Evolutionary conservation across 2,329 filamentous ascomycete species (phyloP).

Genomic region (Cordyceps pruinosa): DNA sequence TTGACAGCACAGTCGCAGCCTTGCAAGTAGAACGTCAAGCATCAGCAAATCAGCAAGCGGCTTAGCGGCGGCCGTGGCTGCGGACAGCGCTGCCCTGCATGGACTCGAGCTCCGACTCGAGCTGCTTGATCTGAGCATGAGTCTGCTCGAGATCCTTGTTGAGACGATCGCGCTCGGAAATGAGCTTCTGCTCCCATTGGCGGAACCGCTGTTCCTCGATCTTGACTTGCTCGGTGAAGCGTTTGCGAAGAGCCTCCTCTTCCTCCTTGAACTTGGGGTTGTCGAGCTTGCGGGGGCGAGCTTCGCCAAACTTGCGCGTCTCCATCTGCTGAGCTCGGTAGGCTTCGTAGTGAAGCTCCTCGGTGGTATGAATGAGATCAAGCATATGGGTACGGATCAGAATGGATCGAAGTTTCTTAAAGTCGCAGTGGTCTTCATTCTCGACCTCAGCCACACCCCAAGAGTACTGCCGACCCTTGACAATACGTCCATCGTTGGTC

Average conservation of each 20-base stretch:
- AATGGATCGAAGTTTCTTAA: conserved; percentile 99
- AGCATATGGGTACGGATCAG: conserved; percentile 99
- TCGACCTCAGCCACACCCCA: conserved; percentile 99
- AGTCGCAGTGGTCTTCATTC: conserved; percentile 99
- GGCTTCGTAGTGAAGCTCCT: conserved; percentile 98
- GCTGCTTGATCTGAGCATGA: conserved; percentile 86
- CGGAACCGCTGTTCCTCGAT: conserved; percentile 98
- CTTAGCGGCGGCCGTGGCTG: conserved; percentile 86
- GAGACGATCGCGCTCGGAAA: conserved; percentile 93
- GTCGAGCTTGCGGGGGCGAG: conserved; percentile 92
- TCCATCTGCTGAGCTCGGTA: conserved; percentile 99
- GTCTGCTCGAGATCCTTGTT: conserved; percentile 99
- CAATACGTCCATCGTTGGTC: conserved; percentile 88
- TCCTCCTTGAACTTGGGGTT: conserved; percentile 99
- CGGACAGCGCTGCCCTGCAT: conserved; percentile 88
- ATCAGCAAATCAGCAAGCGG: neutral
- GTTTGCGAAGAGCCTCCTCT: conserved; percentile 95
- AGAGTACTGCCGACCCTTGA: conserved; percentile 97
- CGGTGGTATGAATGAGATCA: conserved; percentile 98
- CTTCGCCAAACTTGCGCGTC: conserved; percentile 98
- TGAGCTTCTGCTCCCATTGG: conserved; percentile 99
- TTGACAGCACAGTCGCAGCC: conserved; percentile 23
- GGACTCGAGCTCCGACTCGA: conserved; percentile 85
- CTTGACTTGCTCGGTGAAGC: conserved; percentile 99
- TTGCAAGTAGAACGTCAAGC: conserved; percentile 14